Conservation (phyloP, 495 filamentous ascomycete genomes). For the Xylaria bambusicola region DNA sequence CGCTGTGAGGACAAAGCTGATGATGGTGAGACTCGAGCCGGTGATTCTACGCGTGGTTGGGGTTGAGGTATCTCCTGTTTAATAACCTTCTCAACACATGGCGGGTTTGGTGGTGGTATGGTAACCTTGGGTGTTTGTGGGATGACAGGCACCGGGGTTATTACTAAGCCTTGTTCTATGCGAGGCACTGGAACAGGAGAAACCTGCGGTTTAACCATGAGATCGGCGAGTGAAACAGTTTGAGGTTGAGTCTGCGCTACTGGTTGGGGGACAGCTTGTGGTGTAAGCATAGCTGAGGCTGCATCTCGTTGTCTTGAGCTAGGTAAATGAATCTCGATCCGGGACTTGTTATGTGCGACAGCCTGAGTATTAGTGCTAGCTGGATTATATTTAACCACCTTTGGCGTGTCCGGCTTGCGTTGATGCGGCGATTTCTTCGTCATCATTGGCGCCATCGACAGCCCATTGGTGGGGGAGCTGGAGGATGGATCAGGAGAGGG, state of each 20-base stretch:
- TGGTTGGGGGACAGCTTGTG: slow-evolving; percentile 17
- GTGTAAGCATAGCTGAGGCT: slow-evolving; percentile 18
- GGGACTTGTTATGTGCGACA: slow-evolving; percentile 29
- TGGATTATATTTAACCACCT: slow-evolving; percentile 31
- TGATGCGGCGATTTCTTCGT: slow-evolving; percentile 27
- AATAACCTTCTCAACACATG: slow-evolving; percentile 14
- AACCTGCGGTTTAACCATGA: slow-evolving; percentile 29
- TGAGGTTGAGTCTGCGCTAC: slow-evolving; percentile 26
- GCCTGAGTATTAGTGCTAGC: slow-evolving; percentile 27
- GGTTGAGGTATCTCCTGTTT: slow-evolving; percentile 4
- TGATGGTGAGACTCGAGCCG: slow-evolving; percentile 1
- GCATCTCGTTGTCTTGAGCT: slow-evolving; percentile 29
- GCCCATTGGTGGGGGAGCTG: slow-evolving; percentile 19
- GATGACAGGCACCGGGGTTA: slow-evolving; percentile 17
- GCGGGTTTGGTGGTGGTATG: slow-evolving; percentile 6
- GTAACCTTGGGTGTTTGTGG: slow-evolving; percentile 8
- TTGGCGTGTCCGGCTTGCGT: slow-evolving; percentile 27
- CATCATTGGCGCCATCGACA: slow-evolving; percentile 19
- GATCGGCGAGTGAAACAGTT: slow-evolving; percentile 33
- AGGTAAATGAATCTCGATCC: slow-evolving; percentile 34
- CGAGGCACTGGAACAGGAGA: slow-evolving; percentile 18
- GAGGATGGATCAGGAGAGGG: slow-evolving; percentile 31
- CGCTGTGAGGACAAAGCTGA: slow-evolving; percentile 16
- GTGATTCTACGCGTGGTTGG: slow-evolving; percentile 9
- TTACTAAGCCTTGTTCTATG: slow-evolving; percentile 7